Base-by-base conservation (phyloP, 2,329 filamentous ascomycete genomes). In the Podosphaera leucotricha region DNA sequence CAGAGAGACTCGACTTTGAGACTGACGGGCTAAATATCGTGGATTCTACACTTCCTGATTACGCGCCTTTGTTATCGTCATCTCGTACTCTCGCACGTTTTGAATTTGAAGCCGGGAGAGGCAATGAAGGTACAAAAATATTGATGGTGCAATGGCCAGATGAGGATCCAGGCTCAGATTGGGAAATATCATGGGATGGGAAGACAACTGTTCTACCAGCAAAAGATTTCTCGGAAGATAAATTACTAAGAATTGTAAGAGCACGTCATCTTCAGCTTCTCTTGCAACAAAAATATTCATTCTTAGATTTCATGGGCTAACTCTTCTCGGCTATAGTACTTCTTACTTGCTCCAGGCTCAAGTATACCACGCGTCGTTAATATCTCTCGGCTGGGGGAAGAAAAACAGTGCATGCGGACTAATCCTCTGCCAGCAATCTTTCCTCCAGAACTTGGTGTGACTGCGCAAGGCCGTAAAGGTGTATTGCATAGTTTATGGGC, bases 71-170 rank as follows among this genome's bases (percentile, higher is more conserved):
- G n/a, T 60, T 68, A 54, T 63, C 64, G 47, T 61, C 66, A 3
- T 64, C 65, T 40, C 71, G 69, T 46, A 77, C 77, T n/a, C 66
- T 84, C 39, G 79, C 83, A 39, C 77, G 85, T 47, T 93, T 92
- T 61, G 85, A 93, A 59, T 92, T 92, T 57, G 80, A 86, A 61
- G 67, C 72, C 0, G 78, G 76, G 30, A 72, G 71, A 58, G 79
- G 75, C 42, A 82, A 83, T 54, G 79, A 86, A 50, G 84, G 84
- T 36, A 92, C 83, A 49, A 93, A 92, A 64, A 77, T 93, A 49
- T 65, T 93, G 53, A 90, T 93, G 83, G 77, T 92, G 35, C 84
- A 93, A 60, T 93, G 85, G 85, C 75, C 82, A 57, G 72, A 77
- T 58, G 50, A 52, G 21, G 51, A 50, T 43, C 60, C 61, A 10